Evolutionary conservation across 495 filamentous ascomycete genomes (phyloP), one percentile per base, ranked within the genome.

Genomic region (Chlorociboria aeruginascens): DNA sequence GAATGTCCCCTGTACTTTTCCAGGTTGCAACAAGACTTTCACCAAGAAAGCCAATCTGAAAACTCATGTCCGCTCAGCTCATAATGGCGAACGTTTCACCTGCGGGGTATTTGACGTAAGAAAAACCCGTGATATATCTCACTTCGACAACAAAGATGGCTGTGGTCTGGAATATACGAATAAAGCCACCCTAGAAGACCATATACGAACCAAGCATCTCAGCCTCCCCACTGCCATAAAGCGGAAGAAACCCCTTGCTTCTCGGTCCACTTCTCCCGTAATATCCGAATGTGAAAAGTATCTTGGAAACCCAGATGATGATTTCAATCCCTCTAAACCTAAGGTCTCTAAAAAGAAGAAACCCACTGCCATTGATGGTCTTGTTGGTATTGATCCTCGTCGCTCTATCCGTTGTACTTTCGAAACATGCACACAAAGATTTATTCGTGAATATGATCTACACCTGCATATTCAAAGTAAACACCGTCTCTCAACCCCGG

Each of bases 31-130:
- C 38, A 79, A 81, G 47, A 73, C 68, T 45, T 94, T 94, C 64
- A 85, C 85, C 7, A 79, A 82, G 57, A 77, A 73, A 49, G 80
- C 80, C 0, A 95, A 95, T 58, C 70, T 95, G 16, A 83, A 79
- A 29, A 76, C 79, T 0, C 92, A 98, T 57, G 69, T 86, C 45
- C 77, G 79, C 17, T 79, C 76, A 3, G 79, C 82, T 0, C 92
- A 98, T 56, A 68, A 83, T 48, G 78, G 79, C 25, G 64, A 71
- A 37, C 73, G 74, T 1, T 93, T 83, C 51, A 68, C 82, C n/a
- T 94, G 89, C 55, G 85, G 83, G 1, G 65, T 76, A 33, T 71
- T 74, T 10, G 77, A 86, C 56, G 65, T 84, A 1, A 72, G 66
- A 17, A 56, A 60, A 0, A 70, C 72, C 8, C 73, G 71, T n/a